Evolutionary conservation across 768 basidiomycete species (phyloP).

Genomic region (Lyophyllum atratum): DNA sequence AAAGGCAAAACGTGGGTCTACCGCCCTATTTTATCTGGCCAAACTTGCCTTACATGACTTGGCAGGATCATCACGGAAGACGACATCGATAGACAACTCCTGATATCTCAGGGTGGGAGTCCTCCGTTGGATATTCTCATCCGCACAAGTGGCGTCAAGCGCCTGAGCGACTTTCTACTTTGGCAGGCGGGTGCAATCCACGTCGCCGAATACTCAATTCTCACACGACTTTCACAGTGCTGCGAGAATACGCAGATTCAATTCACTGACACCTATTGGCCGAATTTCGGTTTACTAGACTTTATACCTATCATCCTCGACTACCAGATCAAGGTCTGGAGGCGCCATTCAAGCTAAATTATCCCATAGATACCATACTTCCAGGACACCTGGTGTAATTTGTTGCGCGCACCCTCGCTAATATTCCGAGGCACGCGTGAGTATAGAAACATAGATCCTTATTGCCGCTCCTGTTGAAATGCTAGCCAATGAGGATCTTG

Average conservation of each 20-base stretch:
- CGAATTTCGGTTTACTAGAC: constrained; percentile 82
- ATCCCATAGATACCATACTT: no score
- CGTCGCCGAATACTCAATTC: background rate
- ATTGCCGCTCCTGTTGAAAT: no score
- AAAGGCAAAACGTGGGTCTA: background rate
- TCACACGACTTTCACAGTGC: constrained; percentile 44
- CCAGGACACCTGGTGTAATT: no score
- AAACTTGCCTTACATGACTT: background rate
- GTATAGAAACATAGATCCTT: no score
- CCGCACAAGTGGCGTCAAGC: constrained; percentile 84
- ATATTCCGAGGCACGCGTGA: no score
- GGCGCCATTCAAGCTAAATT: background rate
- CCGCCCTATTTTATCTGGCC: background rate
- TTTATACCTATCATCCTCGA: constrained; percentile 85
- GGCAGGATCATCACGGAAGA: constrained; percentile 53
- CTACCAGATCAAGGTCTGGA: constrained; percentile 78
- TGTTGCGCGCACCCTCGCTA: no score
- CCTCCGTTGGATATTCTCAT: constrained; percentile 86
- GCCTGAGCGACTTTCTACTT: constrained; percentile 86
- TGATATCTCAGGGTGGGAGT: constrained; percentile 61
- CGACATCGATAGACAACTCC: constrained; percentile 63
- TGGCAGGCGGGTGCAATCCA: constrained; percentile 76
- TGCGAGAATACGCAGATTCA: constrained; percentile 83
- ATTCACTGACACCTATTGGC: constrained; percentile 87
- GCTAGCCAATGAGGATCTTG: no score